Evolutionary conservation across 2,329 filamentous ascomycete species (phyloP), one percentile per base, ranked within the genome.

Genomic region (Fusarium sp.): DNA sequence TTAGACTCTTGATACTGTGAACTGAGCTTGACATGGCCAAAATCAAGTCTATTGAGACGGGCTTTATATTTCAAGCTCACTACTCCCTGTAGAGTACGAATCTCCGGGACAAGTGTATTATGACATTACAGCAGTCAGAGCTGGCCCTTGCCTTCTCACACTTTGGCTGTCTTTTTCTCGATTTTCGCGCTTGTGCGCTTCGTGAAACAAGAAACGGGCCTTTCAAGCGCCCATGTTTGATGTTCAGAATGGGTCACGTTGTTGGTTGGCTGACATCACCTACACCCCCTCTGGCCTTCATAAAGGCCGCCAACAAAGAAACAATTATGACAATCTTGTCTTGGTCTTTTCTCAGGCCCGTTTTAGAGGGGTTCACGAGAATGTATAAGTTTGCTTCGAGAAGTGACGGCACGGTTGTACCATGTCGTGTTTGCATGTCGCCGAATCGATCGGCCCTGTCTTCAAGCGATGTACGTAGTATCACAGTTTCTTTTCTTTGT

Each of bases 171-270:
- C 48, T 44, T 42, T 39, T 68, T 22, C n/a, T 66, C 34, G 28
- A 47, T 32, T 57, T 67, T 44, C 42, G 38, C 74, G 68, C 66
- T 76, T 78, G 72, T 74, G 72, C 73, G 74, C 69, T 75, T 77
- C 38, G 69, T 77, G 76, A 74, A 78, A 78, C 76, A 52, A 48
- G 22, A 65, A 52, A 69, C 41, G 62, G 64, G 65, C 44, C 62
- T 56, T 61, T 39, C 52, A 68, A 68, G 66, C 67, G 65, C 58
- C 65, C 51, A 54, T 57, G 75, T 78, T 77, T 77, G 70, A 75
- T 34, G 60, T 66, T 62, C 22, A 48, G 59, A 63, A 68, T 64
- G 59, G 67, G 52, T 36, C 55, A 62, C 26, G 50, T 36, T 13
- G 42, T 65, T 76, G 75, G 75, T 77, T 77, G 75, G 72, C 45